These are phyloP conservation scores for Acacia crassicarpa DNA, from an alignment of 306 rosid species.

Conservation along the genomic window DNA sequence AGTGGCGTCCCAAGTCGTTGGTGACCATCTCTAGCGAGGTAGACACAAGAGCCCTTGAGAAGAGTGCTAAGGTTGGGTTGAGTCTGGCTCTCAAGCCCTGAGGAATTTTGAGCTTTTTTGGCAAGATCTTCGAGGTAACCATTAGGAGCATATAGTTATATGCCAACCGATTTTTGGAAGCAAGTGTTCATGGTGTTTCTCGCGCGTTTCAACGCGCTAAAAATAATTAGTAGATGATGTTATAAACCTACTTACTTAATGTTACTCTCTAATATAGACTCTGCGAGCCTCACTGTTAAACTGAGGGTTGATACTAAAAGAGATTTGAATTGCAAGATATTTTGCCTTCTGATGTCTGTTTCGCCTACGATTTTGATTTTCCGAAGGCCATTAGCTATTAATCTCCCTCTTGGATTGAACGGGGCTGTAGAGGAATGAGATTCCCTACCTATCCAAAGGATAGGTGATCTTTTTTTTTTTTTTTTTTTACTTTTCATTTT, in stretches of 20 bases:
- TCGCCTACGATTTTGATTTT: background rate
- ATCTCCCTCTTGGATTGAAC: no score
- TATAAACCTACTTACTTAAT: slow-evolving; percentile 35
- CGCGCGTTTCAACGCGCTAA: slow-evolving; percentile 33
- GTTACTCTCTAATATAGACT: slow-evolving; percentile 28
- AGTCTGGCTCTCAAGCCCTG: slow-evolving; percentile 91
- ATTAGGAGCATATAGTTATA: slow-evolving; percentile 45
- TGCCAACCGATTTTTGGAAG: slow-evolving; percentile 36
- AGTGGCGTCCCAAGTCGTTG: slow-evolving; percentile 95
- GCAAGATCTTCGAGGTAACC: slow-evolving; percentile 46
- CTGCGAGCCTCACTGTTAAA: slow-evolving; percentile 31
- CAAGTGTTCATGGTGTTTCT: slow-evolving; percentile 39
- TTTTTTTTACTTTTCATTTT: no score
- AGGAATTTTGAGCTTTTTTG: slow-evolving; percentile 36
- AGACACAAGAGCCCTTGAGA: slow-evolving; percentile 84
- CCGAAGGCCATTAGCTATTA: no score
- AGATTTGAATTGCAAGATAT: slow-evolving; percentile 24
- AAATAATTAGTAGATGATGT: slow-evolving; percentile 36
- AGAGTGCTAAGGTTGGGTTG: slow-evolving; percentile 89
- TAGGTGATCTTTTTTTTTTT: no score
- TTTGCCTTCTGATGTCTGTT: background rate
- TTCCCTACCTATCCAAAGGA: no score
- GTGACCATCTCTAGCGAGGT: slow-evolving; percentile 88
- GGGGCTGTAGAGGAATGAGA: no score
- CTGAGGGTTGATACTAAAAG: slow-evolving; percentile 24